These are phyloP conservation scores for Amborella trichopoda DNA, from an alignment of 164 flowering plant species.

Conservation along the genomic window DNA sequence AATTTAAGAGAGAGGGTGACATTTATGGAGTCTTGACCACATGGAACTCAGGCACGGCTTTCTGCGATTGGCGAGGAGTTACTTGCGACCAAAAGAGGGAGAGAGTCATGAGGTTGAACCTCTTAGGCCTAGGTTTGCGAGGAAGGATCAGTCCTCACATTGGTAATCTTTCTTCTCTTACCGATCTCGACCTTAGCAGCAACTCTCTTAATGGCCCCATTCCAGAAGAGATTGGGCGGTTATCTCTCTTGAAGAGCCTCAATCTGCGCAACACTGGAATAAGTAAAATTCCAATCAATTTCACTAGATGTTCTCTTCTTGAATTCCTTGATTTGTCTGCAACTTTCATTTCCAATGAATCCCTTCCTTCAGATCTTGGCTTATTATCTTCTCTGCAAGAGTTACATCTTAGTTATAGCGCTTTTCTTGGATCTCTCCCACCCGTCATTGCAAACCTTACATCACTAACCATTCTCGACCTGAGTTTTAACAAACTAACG, in stretches of 20 bases:
- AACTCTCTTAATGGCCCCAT: slow-evolving; percentile 57
- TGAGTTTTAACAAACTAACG: slow-evolving; percentile 61
- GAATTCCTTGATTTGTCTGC: too few relatives aligned
- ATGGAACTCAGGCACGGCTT: slow-evolving; percentile 50
- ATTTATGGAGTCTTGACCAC: too few relatives aligned
- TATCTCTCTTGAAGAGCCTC: slow-evolving; percentile 36
- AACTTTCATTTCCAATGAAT: too few relatives aligned
- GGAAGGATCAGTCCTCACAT: slow-evolving; percentile 63
- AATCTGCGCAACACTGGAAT: slow-evolving; percentile 53
- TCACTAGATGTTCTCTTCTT: too few relatives aligned
- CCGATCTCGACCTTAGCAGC: slow-evolving; percentile 50
- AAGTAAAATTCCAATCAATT: too few relatives aligned
- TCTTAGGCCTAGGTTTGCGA: slow-evolving; percentile 29
- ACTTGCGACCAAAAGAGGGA: slow-evolving; percentile 24
- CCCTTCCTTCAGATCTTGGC: slow-evolving; percentile 48
- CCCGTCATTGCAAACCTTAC: slow-evolving; percentile 55
- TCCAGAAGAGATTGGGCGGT: slow-evolving; percentile 48
- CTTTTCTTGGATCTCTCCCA: slow-evolving; percentile 62
- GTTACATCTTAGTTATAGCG: slow-evolving; percentile 57
- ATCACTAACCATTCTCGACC: slow-evolving; percentile 68
- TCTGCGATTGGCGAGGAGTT: slow-evolving; percentile 74
- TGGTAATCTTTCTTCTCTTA: slow-evolving; percentile 32
- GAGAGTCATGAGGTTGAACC: slow-evolving; percentile 39
- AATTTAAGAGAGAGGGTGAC: too few relatives aligned
- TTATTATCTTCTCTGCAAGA: slow-evolving; percentile 32